Evolutionary conservation across 2,329 filamentous ascomycete genomes (phyloP), one percentile per base, ranked within the genome.

Genomic region (Aspergillus hiratsukae): DNA sequence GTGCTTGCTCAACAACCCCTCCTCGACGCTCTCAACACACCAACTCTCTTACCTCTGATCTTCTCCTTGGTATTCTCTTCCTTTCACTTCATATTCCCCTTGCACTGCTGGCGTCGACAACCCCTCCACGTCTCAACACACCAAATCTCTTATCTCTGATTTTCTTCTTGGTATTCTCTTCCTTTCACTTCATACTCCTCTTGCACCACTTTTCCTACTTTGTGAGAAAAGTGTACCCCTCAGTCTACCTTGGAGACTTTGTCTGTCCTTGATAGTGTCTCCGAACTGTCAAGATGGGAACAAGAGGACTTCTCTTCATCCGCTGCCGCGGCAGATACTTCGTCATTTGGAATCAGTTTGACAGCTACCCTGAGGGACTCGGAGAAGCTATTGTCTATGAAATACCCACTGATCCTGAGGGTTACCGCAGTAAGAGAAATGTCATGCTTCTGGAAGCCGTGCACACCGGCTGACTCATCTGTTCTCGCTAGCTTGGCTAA

Each of bases 331-430:
- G 61, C 51, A 58, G 61, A 59, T 64, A 61, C 50, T 63, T 61
- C 23, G 40, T 58, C 52, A 62, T 63, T 51, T 58, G 58, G 40
- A 64, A 62, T 28, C 55, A 60, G 8, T 58, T 48, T 10, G 61
- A 64, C 52, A 63, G 58, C 29, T 63, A 63, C 17, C 61, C 58
- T 17, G 62, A 64, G 27, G 59, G 61, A 3, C 56, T 64, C 19
- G 59, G 62, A 7, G 46, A 51, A 1, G 58, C 52, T 9, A 60
- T 64, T 8, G 51, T 63, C 6, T 23, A 53, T 4, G 17, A 57
- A 6, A 63, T 64, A 25, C 62, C 62, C 14, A 7, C 11, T 21
- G 57, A 60, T 14, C 52, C 46, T 3, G 48, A 49, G 9, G 51
- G 61, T 7, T 64, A 63, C 48, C 53, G 35, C n/a, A 40, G 62